Percentiles rank a stretch among this genome's conserved stretches.
phyloP scores from a whole-genome alignment of 805 yeast species.

The Yarrowia sp. region DNA sequence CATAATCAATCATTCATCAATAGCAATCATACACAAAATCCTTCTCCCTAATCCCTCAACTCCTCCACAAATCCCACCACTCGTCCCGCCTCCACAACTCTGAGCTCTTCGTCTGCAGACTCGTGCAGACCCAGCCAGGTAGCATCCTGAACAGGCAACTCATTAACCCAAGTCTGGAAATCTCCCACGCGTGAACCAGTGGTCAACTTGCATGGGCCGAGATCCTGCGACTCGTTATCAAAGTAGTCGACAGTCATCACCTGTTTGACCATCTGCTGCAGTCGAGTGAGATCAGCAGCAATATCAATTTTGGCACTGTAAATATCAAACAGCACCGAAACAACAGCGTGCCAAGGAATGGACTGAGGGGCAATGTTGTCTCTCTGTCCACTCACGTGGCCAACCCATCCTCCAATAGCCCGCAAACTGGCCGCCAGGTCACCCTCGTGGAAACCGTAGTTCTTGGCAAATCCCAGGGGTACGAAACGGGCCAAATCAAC shows the following conservation, averaged over 20 bases:
- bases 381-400: slow-evolving; percentile 31
- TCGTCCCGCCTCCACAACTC: neutral
- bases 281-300: slow-evolving; percentile 28
- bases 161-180: neutral
- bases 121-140: slow-evolving; percentile 17
- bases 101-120: neutral
- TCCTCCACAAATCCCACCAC: slow-evolving; percentile 22
- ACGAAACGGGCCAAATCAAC: slow-evolving; percentile 55
- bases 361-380: slow-evolving; percentile 45
- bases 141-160: slow-evolving; percentile 7
- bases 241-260: neutral
- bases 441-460: slow-evolving; percentile 69
- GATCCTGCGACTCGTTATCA: neutral
- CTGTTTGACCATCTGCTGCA: neutral
- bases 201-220: neutral
- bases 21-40: neutral
- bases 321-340: slow-evolving; percentile 48
- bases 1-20: neutral
- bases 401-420: slow-evolving; percentile 46
- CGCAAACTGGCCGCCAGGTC: slow-evolving; percentile 55
- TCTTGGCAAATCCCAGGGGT: slow-evolving; percentile 59
- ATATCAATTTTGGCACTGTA: slow-evolving; percentile 52
- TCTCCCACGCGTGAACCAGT: neutral
- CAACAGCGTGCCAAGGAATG: slow-evolving; percentile 55
- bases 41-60: neutral